Evolutionary conservation across 176 grass and related monocot genomes (phyloP), one percentile per base, ranked within the genome.

Genomic region (Musa troglodytarum): DNA sequence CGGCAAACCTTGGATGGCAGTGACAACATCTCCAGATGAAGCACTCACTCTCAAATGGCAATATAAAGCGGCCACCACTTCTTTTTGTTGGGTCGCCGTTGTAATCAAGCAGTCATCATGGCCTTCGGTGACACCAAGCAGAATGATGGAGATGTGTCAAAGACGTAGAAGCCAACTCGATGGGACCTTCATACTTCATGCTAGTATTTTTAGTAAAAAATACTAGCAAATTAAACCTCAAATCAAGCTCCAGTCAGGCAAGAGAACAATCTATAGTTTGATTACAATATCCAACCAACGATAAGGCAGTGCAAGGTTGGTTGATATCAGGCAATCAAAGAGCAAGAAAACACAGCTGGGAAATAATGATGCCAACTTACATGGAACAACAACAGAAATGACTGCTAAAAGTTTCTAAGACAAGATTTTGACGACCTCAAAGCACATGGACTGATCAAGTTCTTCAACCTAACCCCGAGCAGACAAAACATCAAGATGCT

Each of bases 401-500:
- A n/a, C 57, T 21, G 16, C 3, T 61, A 17, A 61, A 61, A 1
- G 15, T 61, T 20, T 17, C 57, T 9, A 17, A 1, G n/a, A 15
- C 7, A 56, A 12, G 2, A 12, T 56, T 16, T 16, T 2, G 5
- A 20, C 6, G 21, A 61, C 57, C 14, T 21, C 15, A 20, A 61
- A 61, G 6, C 17, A n/a, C n/a, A 61, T 2, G 3, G 6, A 61
- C 57, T 8, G n/a, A 61, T 61, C 21, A 61, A 2, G 7, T 61
- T 61, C 57, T 61, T 61, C 57, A 34, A 50, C 19, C 86, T 84
- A 96, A 52, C 92, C 92, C 76, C 85, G 86, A 52, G 82, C 80
- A 67, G 89, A 81, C 77, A 88, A 84, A 75, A 86, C 89, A 83
- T 89, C 87, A 54, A 89, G 72, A n/a, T 88, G 73, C 61, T 89